Base-by-base conservation (phyloP, 768 basidiomycete species). In the Gautieria morchelliformis region DNA sequence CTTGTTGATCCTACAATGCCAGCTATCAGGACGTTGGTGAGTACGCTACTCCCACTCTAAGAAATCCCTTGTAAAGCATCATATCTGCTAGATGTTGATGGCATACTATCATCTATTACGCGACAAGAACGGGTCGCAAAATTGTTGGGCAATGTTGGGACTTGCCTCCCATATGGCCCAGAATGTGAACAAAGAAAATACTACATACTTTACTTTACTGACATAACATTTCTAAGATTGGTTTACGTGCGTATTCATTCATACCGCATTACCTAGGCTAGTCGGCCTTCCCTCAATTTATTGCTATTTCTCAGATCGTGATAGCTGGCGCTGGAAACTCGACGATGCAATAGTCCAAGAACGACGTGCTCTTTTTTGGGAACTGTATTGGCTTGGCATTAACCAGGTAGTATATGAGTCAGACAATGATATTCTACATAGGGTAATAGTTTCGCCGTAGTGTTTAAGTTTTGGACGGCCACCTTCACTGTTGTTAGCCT, bases 341-440 rank as follows among this genome's bases (percentile, higher is more conserved):
- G 71, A 75, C 17, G 71, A 75, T 27, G 67, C 69, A 20, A 66
- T 72, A 41, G 65, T 71, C 17, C 71, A 81, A 58, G 71, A 74
- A 55, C 78, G 86, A 17, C 76, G 73, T 53, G 72, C 72, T 20
- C 69, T 84, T 11, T 87, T 87, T 64, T 89, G 85, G 84, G 79
- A 83, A 49, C 66, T 87, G n/a, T 87, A 84, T 63, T 62, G 72
- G 24, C 65, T 78, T 30, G 87, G 88, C 62, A 81, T 82, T 0
- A 80, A 79, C 75, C 68, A 78, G 40, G 87, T 88, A 53, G 64
- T 19, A 40, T 17, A 15, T 54, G 10, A 41, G 12, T 54, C 27
- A 48, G 27, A 27, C 46, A 14, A 20, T 48, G 15, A 12, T 22
- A 5, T 14, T 8, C 20, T 15, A 5, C 46, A 20, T 20, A 48